These are phyloP conservation scores for Colletotrichum filicis DNA, from an alignment of 2,329 filamentous ascomycete genomes.

Conservation along the genomic window DNA sequence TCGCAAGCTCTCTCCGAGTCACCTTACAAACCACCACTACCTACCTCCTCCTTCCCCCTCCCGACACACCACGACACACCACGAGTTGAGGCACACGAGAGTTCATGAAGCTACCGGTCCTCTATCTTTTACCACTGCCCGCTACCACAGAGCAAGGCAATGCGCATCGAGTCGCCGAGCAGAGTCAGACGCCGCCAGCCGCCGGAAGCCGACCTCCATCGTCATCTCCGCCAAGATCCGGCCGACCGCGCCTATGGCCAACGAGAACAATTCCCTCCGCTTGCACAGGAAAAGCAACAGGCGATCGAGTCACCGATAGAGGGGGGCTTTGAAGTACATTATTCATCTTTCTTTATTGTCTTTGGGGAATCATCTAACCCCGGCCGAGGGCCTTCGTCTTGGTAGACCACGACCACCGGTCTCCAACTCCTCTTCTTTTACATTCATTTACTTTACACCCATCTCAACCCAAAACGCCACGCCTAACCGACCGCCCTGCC, in stretches of 20 bases:
- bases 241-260: not conserved
- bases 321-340: conserved; percentile 1
- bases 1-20: conserved; percentile 28
- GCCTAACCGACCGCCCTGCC: conserved; percentile 30
- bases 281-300: not conserved
- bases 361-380: conserved; percentile 21
- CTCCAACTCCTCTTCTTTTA: conserved; percentile 17
- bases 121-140: not conserved
- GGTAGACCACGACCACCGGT: conserved; percentile 7
- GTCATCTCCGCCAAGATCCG: not conserved
- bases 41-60: not conserved
- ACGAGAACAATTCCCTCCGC: not conserved
- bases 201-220: not conserved
- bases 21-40: not conserved
- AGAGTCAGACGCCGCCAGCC: not conserved
- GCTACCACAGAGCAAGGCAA: not conserved
- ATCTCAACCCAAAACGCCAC: conserved; percentile 30
- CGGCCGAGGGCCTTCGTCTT: not conserved
- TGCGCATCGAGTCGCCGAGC: not conserved
- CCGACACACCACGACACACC: not conserved
- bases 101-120: not conserved
- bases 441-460: conserved; percentile 32
- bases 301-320: not conserved
- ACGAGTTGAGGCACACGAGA: not conserved
- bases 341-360: conserved; percentile 27